Conservation (phyloP, 495 filamentous ascomycete genomes). For the Friedmanniomyces simplex region DNA sequence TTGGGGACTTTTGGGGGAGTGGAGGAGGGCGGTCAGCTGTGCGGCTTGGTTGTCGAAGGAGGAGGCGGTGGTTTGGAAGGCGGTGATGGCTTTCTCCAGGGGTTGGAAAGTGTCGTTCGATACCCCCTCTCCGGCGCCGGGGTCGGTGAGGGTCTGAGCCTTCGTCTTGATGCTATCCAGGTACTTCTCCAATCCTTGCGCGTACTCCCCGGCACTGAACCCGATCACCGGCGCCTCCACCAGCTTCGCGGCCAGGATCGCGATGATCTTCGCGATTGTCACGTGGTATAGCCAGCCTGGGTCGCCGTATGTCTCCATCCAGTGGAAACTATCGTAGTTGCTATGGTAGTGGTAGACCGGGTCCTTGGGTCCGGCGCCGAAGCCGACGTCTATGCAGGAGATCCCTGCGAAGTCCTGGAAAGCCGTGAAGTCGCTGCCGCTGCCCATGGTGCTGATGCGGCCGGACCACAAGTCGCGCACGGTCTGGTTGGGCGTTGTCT, state of each 20-base stretch:
- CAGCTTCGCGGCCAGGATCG: conserved; percentile 32
- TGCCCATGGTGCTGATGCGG: conserved; percentile 55
- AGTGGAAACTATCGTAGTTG: conserved; percentile 65
- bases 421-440: conserved; percentile 63
- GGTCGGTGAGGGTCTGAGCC: conserved; percentile 22
- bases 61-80: conserved; percentile 39
- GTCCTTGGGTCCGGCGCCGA: conserved; percentile 30
- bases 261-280: conserved; percentile 49
- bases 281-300: conserved; percentile 51
- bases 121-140: not conserved
- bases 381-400: conserved; percentile 53
- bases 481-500: conserved; percentile 52
- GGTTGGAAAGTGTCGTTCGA: conserved; percentile 30
- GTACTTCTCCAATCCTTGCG: conserved; percentile 32
- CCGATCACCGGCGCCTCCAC: conserved; percentile 33
- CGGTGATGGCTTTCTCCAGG: conserved; percentile 39
- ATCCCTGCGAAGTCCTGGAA: conserved; percentile 67
- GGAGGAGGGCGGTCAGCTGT: conserved; percentile 36
- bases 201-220: conserved; percentile 36
- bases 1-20: not conserved
- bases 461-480: conserved; percentile 51
- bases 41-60: conserved; percentile 47
- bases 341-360: conserved; percentile 69
- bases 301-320: conserved; percentile 65
- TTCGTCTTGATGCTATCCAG: conserved; percentile 44